A percentile compares a stretch with the other conserved stretches of the same genome.
Evolutionary conservation across 371 early-diverging fungal genomes (phyloP).

Genomic region (Actinomortierella ambigua): DNA sequence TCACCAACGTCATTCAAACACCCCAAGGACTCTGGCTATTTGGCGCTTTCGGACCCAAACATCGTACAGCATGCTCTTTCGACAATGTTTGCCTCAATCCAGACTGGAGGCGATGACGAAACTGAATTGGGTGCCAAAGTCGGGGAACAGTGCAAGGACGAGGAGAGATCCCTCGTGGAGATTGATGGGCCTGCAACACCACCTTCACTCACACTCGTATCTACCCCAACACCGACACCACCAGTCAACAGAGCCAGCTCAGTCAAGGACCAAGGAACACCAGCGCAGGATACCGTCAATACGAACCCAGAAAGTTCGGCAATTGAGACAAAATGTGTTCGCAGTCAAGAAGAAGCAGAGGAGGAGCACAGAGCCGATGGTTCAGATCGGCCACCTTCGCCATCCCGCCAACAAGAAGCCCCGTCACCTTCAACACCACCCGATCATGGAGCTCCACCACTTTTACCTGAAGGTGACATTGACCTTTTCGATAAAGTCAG

Average conservation of each 20-base stretch:
- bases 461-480: conserved; percentile 24
- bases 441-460: conserved; percentile 16
- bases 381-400: too few relatives aligned
- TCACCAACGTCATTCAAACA: conserved; percentile 12
- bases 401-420: not conserved
- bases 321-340: too few relatives aligned
- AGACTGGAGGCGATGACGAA: not conserved
- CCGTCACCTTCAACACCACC: conserved; percentile 4
- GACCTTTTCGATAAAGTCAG: conserved; percentile 23
- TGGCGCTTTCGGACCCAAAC: conserved; percentile 6
- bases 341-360: too few relatives aligned
- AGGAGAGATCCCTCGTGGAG: not conserved
- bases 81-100: not conserved
- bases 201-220: not conserved
- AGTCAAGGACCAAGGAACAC: too few relatives aligned
- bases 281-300: too few relatives aligned
- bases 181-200: not conserved
- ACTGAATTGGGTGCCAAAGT: not conserved
- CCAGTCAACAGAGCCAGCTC: too few relatives aligned
- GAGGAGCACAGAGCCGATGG: too few relatives aligned
- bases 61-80: not conserved
- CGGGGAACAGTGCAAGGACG: not conserved
- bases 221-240: too few relatives aligned
- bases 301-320: too few relatives aligned
- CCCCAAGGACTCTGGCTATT: conserved; percentile 23